Evolutionary conservation across 192 early-diverging fungal genomes (phyloP), one percentile per base, ranked within the genome.

Genomic region (Coemansia javaensis): DNA sequence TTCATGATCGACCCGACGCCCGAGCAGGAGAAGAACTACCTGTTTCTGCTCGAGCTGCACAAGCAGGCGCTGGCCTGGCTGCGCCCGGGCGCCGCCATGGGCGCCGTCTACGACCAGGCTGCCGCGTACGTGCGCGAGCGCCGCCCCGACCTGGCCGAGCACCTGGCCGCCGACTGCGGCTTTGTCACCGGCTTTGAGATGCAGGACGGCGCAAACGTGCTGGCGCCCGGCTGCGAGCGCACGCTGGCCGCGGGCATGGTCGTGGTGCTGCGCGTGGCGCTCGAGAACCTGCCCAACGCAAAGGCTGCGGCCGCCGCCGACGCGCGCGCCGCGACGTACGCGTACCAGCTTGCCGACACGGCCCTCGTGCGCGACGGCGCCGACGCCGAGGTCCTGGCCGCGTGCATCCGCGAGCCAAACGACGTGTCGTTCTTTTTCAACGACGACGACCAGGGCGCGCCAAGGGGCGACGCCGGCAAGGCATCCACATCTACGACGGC

Each of bases 101-200:
- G 78, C 39, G 85, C 88, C 25, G 77, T 99, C 10, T 93, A 97
- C 56, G 64, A 39, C 36, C 72, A 81, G 32, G 85, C 90, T 1
- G 43, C 83, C 1, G 63, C 77, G 32, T 85, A 77, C 55, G 85
- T 99, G 33, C 63, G 79, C 27, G 68, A 77, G 44, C 87, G 88
- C 37, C 81, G 89, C 28, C 88, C 94, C 11, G 94, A 96, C 15
- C 80, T 99, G 21, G 82, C 81, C 56, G 72, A 74, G n/a, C 64
- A 90, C 51, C 91, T 99, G 71, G 78, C 87, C 18, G 92, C 91
- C 55, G 88, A 79, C 66, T 79, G 86, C 47, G 97, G 97, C 24
- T 91, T 83, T 62, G 84, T 59, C 18, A 97, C 90, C 45, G 97
- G 97, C 10, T 88, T 97, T 39, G 94, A 99, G 73, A 90, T 97